A percentile compares a stretch with the other conserved stretches of the same genome.
Evolutionary conservation across 306 rosid species (phyloP).

Genomic region (Trifolium repens): DNA sequence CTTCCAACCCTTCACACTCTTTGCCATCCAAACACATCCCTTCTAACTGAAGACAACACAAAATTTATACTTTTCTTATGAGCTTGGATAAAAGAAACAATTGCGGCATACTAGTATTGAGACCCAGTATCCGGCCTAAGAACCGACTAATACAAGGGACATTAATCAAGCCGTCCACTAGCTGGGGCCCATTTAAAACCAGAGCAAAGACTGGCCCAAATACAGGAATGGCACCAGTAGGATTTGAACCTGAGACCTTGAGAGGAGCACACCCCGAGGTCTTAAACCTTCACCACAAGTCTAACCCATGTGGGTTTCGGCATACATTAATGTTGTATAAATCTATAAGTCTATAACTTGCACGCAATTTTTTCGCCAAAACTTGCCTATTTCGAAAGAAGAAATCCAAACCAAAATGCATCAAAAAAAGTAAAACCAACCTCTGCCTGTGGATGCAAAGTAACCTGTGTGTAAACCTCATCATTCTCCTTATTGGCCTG

Average conservation of each 20-base stretch:
- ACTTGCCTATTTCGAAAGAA: background rate
- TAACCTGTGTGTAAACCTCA: slow-evolving; percentile 89
- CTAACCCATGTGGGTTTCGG: background rate
- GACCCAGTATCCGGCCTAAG: background rate
- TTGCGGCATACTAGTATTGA: background rate
- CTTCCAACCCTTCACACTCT: slow-evolving; percentile 67
- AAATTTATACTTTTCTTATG: slow-evolving; percentile 20
- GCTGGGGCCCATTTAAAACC: too few species aligned
- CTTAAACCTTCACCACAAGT: too few species aligned
- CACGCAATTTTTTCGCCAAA: background rate
- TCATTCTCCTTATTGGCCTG: slow-evolving; percentile 98
- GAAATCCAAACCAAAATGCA: slow-evolving; percentile 26
- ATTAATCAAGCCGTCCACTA: too few species aligned
- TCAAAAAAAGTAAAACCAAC: slow-evolving; percentile 49
- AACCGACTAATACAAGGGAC: too few species aligned
- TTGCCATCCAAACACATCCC: slow-evolving; percentile 65
- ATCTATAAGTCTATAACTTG: background rate
- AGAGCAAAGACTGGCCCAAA: too few species aligned
- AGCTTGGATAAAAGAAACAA: background rate
- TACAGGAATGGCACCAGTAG: too few species aligned
- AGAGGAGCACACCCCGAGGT: too few species aligned
- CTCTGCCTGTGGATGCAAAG: slow-evolving; percentile 86
- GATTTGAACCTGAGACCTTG: too few species aligned
- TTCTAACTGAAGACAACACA: slow-evolving; percentile 56
- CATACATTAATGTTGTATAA: background rate